Evolutionary conservation across 2,329 filamentous ascomycete genomes (phyloP).

Genomic region (Fusarium papillatum): DNA sequence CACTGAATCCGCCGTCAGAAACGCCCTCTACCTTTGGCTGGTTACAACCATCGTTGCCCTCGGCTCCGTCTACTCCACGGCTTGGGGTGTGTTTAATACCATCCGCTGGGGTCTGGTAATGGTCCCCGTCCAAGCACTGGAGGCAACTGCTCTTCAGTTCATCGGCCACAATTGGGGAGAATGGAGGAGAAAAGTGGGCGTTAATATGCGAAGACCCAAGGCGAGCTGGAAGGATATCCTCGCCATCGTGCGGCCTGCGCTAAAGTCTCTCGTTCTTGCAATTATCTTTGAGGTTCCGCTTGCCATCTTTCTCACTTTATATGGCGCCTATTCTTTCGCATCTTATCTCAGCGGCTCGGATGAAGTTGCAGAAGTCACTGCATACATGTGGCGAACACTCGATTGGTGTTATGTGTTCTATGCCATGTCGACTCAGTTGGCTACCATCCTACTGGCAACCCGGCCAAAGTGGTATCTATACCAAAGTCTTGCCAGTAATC

Average conservation of each 20-base stretch:
- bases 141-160: slow-evolving; percentile 75
- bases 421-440: slow-evolving; percentile 74
- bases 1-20: slow-evolving; percentile 75
- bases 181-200: slow-evolving; percentile 51
- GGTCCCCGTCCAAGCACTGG: slow-evolving; percentile 77
- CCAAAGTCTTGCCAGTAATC: slow-evolving; percentile 75
- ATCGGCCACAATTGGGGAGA: slow-evolving; percentile 76
- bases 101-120: slow-evolving; percentile 83
- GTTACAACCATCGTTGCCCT: slow-evolving; percentile 74
- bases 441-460: slow-evolving; percentile 74
- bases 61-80: slow-evolving; percentile 75
- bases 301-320: slow-evolving; percentile 72
- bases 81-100: slow-evolving; percentile 81
- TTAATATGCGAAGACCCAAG: slow-evolving; percentile 30
- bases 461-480: slow-evolving; percentile 76
- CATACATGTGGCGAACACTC: slow-evolving; percentile 74
- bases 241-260: slow-evolving; percentile 64
- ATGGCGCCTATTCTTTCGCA: slow-evolving; percentile 72
- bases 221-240: slow-evolving; percentile 36
- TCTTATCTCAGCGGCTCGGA: slow-evolving; percentile 70
- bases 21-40: slow-evolving; percentile 79
- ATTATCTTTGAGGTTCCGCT: slow-evolving; percentile 72
- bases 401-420: slow-evolving; percentile 81
- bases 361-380: slow-evolving; percentile 70
- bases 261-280: slow-evolving; percentile 66